Evolutionary conservation across 441 rosid genomes (phyloP).

Genomic region (Breynia disticha): DNA sequence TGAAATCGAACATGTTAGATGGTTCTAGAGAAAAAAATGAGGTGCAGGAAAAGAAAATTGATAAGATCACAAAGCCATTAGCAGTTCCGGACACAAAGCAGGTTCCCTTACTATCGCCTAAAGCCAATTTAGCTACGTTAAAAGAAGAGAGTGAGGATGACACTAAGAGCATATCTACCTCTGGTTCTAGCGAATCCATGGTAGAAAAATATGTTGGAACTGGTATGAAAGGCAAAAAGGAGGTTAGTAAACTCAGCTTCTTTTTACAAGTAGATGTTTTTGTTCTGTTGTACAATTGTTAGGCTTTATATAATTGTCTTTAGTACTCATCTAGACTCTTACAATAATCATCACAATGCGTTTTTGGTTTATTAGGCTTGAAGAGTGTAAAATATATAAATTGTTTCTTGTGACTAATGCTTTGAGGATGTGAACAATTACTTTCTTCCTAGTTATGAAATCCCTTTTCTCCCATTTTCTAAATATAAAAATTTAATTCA

Average conservation of each 20-base stretch:
- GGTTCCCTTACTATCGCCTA: conserved; percentile 28
- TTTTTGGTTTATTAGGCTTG: neutral
- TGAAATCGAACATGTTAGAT: conserved; percentile 30
- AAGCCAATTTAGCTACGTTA: conserved; percentile 38
- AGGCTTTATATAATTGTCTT: neutral
- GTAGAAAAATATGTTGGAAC: conserved; percentile 30
- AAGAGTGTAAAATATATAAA: neutral
- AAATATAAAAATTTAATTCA: neutral
- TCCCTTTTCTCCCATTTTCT: neutral
- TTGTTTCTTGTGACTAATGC: neutral
- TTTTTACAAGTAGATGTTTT: neutral
- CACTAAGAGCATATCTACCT: conserved; percentile 37
- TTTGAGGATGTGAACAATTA: neutral
- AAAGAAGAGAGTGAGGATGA: conserved; percentile 56
- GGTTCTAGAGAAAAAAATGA: conserved; percentile 32
- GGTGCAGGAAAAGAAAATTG: conserved; percentile 30
- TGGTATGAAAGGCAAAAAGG: conserved; percentile 28
- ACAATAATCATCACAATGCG: neutral
- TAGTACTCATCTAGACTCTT: too few species aligned
- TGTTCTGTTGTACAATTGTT: neutral
- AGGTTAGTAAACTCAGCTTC: conserved; percentile 33
- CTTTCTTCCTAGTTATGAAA: too few species aligned
- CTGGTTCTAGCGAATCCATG: conserved; percentile 35
- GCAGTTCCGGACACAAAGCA: conserved; percentile 34
- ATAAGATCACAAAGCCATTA: conserved; percentile 37